Percentiles rank a stretch among this genome's conserved stretches.
These are phyloP conservation scores for Acorus calamus DNA, from an alignment of 106 monocot species.

Conservation along the genomic window DNA sequence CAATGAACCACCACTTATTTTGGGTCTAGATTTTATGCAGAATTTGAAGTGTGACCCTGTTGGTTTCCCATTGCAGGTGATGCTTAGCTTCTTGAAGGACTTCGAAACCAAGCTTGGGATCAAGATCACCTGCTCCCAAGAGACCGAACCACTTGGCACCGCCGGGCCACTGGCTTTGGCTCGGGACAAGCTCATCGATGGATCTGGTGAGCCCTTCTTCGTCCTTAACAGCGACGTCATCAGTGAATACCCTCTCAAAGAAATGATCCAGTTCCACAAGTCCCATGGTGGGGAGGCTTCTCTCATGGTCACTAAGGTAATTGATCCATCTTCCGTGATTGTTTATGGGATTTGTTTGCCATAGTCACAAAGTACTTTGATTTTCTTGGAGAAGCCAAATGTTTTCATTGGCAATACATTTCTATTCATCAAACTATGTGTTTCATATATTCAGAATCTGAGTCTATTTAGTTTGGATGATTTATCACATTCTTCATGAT, in stretches of 20 bases:
- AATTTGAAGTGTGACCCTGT: no score
- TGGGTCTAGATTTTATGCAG: no score
- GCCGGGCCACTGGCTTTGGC: slow-evolving; percentile 62
- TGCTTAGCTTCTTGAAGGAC: slow-evolving; percentile 59
- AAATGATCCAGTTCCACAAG: slow-evolving; percentile 42
- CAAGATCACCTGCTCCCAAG: slow-evolving; percentile 61
- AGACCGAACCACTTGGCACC: slow-evolving; percentile 58
- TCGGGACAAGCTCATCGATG: slow-evolving; percentile 49
- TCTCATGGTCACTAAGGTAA: slow-evolving; percentile 53
- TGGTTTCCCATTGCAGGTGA: slow-evolving; percentile 22
- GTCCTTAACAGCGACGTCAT: slow-evolving; percentile 61
- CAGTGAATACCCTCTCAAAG: slow-evolving; percentile 41
- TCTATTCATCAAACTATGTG: no score
- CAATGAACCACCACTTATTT: no score
- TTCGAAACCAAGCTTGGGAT: slow-evolving; percentile 56
- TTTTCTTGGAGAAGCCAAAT: no score
- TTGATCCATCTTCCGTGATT: no score
- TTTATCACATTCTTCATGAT: no score
- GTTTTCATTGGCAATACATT: no score
- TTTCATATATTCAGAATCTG: no score
- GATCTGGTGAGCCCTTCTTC: slow-evolving; percentile 60
- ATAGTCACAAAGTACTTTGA: no score
- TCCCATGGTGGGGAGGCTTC: slow-evolving; percentile 49
- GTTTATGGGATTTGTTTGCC: no score
- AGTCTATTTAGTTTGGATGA: no score